A percentile compares a stretch with the other conserved stretches of the same genome.
These are phyloP conservation scores for Vicia faba DNA, from an alignment of 306 rosid species.

Conservation along the genomic window DNA sequence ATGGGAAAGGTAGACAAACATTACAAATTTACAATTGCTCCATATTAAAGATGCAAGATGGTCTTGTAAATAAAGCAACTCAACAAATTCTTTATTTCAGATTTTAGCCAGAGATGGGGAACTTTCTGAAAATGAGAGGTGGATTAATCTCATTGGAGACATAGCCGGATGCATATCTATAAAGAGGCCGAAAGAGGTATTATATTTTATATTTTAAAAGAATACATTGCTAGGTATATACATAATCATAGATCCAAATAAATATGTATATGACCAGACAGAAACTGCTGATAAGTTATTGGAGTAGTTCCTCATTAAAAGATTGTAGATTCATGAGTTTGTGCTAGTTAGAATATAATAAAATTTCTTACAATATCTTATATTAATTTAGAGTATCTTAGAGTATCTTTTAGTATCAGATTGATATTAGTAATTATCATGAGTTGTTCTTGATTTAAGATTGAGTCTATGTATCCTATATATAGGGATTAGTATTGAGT, in stretches of 20 bases:
- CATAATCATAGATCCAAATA: conserved; percentile 17
- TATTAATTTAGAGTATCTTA: too few species aligned
- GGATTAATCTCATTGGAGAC: conserved; percentile 92
- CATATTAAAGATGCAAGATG: conserved; percentile 30
- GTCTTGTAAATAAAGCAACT: conserved; percentile 33
- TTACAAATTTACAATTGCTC: conserved; percentile 34
- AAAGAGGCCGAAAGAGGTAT: conserved; percentile 97
- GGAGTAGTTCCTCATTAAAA: conserved; percentile 13
- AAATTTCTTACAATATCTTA: too few species aligned
- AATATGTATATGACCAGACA: conserved; percentile 14
- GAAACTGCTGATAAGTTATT: conserved; percentile 26
- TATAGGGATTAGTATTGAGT: too few species aligned
- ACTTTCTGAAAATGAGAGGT: conserved; percentile 81
- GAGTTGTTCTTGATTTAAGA: too few species aligned
- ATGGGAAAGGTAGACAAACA: conserved; percentile 87
- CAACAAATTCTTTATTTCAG: conserved; percentile 46
- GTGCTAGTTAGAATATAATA: too few species aligned
- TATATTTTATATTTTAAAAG: conserved; percentile 22
- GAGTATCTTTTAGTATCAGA: too few species aligned
- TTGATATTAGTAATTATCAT: too few species aligned
- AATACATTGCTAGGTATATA: conserved; percentile 21
- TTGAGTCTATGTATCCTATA: too few species aligned
- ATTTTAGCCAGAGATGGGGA: conserved; percentile 96
- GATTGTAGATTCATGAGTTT: conserved; percentile 24
- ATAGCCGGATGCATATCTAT: conserved; percentile 88